phyloP scores from a whole-genome alignment of 1,284 basidiomycete species.

The Cryptococcus wingfieldii region DNA sequence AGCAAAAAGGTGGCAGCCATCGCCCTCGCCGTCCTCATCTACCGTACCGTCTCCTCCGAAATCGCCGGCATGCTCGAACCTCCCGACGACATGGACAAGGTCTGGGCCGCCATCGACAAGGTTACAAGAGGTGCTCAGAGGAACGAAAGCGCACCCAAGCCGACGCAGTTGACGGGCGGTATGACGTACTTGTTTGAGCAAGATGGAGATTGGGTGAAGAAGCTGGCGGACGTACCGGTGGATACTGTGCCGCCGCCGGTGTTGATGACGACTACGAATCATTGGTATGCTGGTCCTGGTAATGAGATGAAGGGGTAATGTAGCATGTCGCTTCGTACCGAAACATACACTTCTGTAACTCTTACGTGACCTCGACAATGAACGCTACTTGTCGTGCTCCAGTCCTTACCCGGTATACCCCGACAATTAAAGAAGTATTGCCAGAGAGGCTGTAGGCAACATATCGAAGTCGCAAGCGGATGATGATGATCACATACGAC shows the following conservation, averaged over 20 bases:
- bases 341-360: too few species aligned
- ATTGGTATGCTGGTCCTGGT: constrained; percentile 29
- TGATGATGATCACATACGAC: too few species aligned
- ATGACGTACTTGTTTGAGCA: constrained; percentile 36
- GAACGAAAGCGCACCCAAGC: constrained; percentile 22
- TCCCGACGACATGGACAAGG: constrained; percentile 21
- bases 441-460: too few species aligned
- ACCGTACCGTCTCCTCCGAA: constrained; percentile 28
- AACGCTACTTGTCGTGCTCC: too few species aligned
- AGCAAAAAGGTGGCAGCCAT: constrained; percentile 25
- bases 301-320: constrained; percentile 18
- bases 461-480: too few species aligned
- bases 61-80: constrained; percentile 32
- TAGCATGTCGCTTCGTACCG: too few species aligned
- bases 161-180: constrained; percentile 18
- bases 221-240: constrained; percentile 27
- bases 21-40: constrained; percentile 27
- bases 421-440: too few species aligned
- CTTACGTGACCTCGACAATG: too few species aligned
- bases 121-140: constrained; percentile 1
- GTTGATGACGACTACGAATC: constrained; percentile 35
- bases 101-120: constrained; percentile 19
- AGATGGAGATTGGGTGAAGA: constrained; percentile 7
- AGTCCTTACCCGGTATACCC: too few species aligned
- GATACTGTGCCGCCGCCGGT: constrained; percentile 27